phyloP scores from a whole-genome alignment of 2,329 filamentous ascomycete species.

The Aspergillus felis region DNA sequence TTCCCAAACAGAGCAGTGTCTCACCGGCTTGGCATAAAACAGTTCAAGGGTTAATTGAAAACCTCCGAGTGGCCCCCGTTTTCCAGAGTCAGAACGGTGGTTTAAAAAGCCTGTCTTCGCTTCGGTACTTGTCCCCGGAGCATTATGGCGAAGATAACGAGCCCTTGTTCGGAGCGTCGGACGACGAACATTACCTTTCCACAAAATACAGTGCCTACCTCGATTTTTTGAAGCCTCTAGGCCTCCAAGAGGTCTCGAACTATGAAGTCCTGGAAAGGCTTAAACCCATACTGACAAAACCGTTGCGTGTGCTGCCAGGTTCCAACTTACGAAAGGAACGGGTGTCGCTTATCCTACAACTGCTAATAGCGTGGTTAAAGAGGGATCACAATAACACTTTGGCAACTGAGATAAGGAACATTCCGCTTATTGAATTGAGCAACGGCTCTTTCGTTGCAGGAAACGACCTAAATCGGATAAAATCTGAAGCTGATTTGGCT shows the following conservation, averaged over 20 bases:
- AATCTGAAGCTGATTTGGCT: too few species aligned
- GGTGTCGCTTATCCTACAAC: too few species aligned
- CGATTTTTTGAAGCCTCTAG: not conserved
- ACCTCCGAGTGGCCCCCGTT: not conserved
- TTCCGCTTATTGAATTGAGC: too few species aligned
- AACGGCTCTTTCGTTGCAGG: too few species aligned
- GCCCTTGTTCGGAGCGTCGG: not conserved
- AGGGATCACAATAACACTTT: too few species aligned
- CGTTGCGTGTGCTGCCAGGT: too few species aligned
- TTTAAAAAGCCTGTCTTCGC: not conserved
- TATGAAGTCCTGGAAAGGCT: constrained; percentile 1
- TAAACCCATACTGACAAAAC: not conserved
- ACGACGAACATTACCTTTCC: constrained; percentile 4
- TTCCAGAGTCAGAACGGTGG: constrained; percentile 1
- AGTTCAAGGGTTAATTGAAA: not conserved
- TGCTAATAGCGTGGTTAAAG: too few species aligned
- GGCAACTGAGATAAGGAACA: too few species aligned
- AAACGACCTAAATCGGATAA: too few species aligned
- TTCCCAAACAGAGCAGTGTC: not conserved
- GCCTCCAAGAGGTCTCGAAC: not conserved
- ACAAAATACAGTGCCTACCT: constrained; percentile 1
- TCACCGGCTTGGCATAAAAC: not conserved
- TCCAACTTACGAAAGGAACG: too few species aligned
- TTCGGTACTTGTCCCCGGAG: constrained; percentile 1
- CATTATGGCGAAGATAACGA: not conserved